Base-by-base conservation (phyloP, 768 basidiomycete genomes). In the Tephrocybe sp. region DNA sequence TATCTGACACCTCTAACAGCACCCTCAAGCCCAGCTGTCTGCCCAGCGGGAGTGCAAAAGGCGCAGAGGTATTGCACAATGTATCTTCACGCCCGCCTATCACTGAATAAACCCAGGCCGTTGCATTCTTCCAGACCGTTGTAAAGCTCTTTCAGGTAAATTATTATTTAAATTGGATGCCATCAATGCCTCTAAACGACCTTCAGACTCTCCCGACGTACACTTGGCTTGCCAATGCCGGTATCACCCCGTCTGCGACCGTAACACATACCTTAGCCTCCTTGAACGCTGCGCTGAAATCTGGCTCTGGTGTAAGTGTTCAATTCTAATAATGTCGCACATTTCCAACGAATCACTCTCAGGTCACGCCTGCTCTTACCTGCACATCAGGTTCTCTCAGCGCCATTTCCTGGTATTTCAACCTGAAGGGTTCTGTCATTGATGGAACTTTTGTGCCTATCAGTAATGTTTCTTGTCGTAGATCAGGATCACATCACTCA, bases 241-340 rank as follows among this genome's bases (percentile, higher is more conserved):
- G 89, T 22, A 92, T 93, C 57, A 79, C 77, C 3, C 91, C 92
- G 11, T 77, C 76, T n/a, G 67, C 71, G 2, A 70, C 65, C 52
- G 61, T 67, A 56, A 87, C 86, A 0, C 83, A 82, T 63, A 79
- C 80, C 0, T 74, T 87, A 15, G 68, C 78, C 12, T 60, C 72
- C 6, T 60, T 89, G 40, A 72, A 73, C 9, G 60, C 73, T 30
- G 87, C 85, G 2, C 68, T 89, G 41, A 71, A 77, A 62, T 49
- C 67, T 9, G 80, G 73, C 27, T 79, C 77, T 4, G 83, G 79
- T 27, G 84, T 80, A 31, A 47, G 64, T 51, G n/a, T n/a, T n/a
- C n/a, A n/a, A n/a, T n/a, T 26, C 9, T 12, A 5, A 22, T 12
- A 13, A 15, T 4, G 9, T 28, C 11, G 31, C 4, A 12, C 5